Evolutionary conservation across 768 basidiomycete species (phyloP), one percentile per base, ranked within the genome.

Genomic region (Tremella mesenterica): DNA sequence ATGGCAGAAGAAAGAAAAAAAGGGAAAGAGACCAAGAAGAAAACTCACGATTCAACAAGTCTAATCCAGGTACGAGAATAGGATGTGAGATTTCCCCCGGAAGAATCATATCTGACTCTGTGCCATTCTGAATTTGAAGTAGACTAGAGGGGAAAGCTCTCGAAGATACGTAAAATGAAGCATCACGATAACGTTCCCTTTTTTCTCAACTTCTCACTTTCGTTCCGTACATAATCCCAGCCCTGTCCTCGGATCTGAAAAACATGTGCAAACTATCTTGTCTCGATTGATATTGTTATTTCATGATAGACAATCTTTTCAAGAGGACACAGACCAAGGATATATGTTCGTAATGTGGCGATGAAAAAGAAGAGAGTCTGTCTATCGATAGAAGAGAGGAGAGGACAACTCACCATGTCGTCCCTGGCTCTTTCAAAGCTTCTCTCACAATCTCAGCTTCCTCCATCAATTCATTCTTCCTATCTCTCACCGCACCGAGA

Each of bases 101-200:
- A 2, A 53, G 47, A 7, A 57, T 57, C 14, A 58, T 44, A 16
- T 56, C 51, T 10, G 56, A 39, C 8, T 50, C 49, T 16, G 56
- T 56, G 6, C 53, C 21, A 0, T 82, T 77, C 0, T 63, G 77
- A 18, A 70, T 64, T 4, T 81, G 81, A 26, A 95, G 78, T 20
- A 96, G 74, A 6, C 82, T 81, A 0, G 91, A 95, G 0, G 91
- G 88, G 65, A 95, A 96, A 0, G 89, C 86, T 48, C 92, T 81
- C 0, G 91, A 92, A 1, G 88, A 88, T 31, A 89, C 75, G 65
- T 87, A 83, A 0, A 85, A 89, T 5, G 84, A 76, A 0, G 85
- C 82, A 0, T 80, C 79, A 2, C 87, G 75, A 69, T 86, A 92
- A 23, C 73, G 68, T 23, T 84, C 79, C 86, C 89, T 91, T 50